Conservation (phyloP, 1,139 yeast species). For the Scheffersomyces cryptocercus region DNA sequence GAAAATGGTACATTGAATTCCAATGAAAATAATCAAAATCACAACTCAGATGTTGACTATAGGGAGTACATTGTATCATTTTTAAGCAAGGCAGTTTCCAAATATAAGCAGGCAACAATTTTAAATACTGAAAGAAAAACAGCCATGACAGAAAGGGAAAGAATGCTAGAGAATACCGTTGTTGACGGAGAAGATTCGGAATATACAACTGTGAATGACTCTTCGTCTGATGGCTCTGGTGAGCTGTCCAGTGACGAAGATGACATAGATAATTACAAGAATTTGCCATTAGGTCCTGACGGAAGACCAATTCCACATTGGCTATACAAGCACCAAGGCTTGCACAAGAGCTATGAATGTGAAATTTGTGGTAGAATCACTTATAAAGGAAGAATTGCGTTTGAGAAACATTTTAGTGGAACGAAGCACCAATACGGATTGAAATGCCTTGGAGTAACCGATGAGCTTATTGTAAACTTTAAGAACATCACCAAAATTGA, state of each 20-base stretch:
- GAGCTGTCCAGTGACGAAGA: constrained; percentile 33
- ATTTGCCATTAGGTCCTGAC: constrained; percentile 81
- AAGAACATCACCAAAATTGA: constrained; percentile 65
- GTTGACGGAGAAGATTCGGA: constrained; percentile 38
- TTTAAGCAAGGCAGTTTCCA: constrained; percentile 35
- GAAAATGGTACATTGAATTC: too few species aligned
- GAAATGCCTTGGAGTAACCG: constrained; percentile 68
- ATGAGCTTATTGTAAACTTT: constrained; percentile 43
- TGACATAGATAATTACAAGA: constrained; percentile 32
- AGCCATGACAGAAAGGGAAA: constrained; percentile 75
- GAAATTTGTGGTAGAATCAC: constrained; percentile 82
- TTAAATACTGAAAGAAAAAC: constrained; percentile 65
- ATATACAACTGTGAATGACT: constrained; percentile 27
- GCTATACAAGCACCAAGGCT: constrained; percentile 88
- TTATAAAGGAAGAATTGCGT: constrained; percentile 74
- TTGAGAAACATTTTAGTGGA: constrained; percentile 72
- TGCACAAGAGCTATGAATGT: constrained; percentile 71
- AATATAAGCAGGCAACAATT: constrained; percentile 48
- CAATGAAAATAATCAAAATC: neutral
- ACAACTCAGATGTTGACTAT: neutral
- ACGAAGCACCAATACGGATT: constrained; percentile 74
- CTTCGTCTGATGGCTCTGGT: constrained; percentile 15
- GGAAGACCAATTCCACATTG: constrained; percentile 93
- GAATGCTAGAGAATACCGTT: constrained; percentile 48
- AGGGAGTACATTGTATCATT: constrained; percentile 1